phyloP scores from a whole-genome alignment of 768 basidiomycete genomes.

The Boletus speciosus region DNA sequence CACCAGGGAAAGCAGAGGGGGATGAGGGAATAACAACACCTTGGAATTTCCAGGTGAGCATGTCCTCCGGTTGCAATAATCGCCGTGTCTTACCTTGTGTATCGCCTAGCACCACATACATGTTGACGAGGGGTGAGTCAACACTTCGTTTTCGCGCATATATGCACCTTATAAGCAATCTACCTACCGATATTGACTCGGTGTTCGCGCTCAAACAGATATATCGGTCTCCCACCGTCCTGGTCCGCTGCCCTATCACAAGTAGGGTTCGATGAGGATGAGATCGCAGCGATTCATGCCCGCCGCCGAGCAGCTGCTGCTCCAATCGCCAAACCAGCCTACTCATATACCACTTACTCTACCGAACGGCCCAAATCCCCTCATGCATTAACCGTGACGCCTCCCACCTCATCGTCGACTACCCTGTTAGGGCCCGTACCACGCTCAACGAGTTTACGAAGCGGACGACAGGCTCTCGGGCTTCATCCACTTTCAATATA shows the following conservation, averaged over 20 bases:
- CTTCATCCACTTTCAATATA: conserved; percentile 14
- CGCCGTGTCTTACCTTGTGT: not conserved
- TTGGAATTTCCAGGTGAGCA: conserved; percentile 68
- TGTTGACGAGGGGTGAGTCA: conserved; percentile 67
- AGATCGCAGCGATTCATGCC: conserved; percentile 58
- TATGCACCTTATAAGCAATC: not conserved
- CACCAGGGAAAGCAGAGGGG: conserved; percentile 23
- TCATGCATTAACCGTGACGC: not conserved
- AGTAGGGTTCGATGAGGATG: conserved; percentile 65
- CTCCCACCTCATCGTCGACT: conserved; percentile 25
- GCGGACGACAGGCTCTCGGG: conserved; percentile 1
- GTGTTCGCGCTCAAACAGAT: conserved; percentile 33
- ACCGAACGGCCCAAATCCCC: conserved; percentile 14
- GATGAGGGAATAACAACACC: conserved; percentile 66
- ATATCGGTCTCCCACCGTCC: conserved; percentile 66
- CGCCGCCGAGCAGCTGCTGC: conserved; percentile 27
- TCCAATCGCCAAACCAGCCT: conserved; percentile 5
- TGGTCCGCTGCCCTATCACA: conserved; percentile 62
- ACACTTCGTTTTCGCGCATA: not conserved
- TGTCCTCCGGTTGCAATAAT: not conserved
- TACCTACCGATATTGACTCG: not conserved
- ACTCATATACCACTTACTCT: not conserved
- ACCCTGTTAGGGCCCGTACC: conserved; percentile 20
- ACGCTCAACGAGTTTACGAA: conserved; percentile 23
- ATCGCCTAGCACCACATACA: conserved; percentile 67